These are phyloP conservation scores for Hypoxylon crocopeplum DNA, from an alignment of 495 filamentous ascomycete genomes.

Conservation along the genomic window DNA sequence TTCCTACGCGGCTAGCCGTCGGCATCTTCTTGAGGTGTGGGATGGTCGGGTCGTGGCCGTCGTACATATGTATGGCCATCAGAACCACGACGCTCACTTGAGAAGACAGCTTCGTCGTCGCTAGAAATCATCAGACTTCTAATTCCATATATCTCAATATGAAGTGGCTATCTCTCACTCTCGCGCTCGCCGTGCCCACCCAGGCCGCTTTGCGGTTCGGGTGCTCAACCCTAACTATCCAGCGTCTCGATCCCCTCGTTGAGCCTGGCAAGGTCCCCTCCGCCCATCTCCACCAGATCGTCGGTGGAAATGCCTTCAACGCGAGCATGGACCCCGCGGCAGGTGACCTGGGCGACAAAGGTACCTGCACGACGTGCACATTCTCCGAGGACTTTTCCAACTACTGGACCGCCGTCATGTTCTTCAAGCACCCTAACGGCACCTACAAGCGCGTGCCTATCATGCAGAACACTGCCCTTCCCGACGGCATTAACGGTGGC, in stretches of 20 bases:
- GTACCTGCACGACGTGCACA: conserved; percentile 55
- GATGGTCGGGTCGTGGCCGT: not conserved
- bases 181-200: conserved; percentile 47
- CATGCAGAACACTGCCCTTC: conserved; percentile 56
- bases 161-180: conserved; percentile 51
- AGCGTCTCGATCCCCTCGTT: conserved; percentile 57
- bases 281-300: conserved; percentile 59
- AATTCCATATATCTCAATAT: conserved; percentile 38
- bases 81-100: conserved; percentile 4
- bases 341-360: conserved; percentile 51
- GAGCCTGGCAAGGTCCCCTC: conserved; percentile 54
- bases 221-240: conserved; percentile 56
- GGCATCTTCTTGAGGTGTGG: conserved; percentile 21
- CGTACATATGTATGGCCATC: conserved; percentile 20
- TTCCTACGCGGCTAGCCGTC: conserved; percentile 13
- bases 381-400: conserved; percentile 58
- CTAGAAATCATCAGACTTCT: conserved; percentile 2
- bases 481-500: conserved; percentile 57
- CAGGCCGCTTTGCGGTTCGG: conserved; percentile 58
- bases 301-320: conserved; percentile 60
- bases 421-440: conserved; percentile 60
- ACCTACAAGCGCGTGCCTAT: conserved; percentile 58
- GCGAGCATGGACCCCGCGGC: conserved; percentile 48
- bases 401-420: conserved; percentile 61
- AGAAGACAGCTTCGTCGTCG: conserved; percentile 5